Base-by-base conservation (phyloP, 495 filamentous ascomycete genomes). In the Cryomyces minteri region DNA sequence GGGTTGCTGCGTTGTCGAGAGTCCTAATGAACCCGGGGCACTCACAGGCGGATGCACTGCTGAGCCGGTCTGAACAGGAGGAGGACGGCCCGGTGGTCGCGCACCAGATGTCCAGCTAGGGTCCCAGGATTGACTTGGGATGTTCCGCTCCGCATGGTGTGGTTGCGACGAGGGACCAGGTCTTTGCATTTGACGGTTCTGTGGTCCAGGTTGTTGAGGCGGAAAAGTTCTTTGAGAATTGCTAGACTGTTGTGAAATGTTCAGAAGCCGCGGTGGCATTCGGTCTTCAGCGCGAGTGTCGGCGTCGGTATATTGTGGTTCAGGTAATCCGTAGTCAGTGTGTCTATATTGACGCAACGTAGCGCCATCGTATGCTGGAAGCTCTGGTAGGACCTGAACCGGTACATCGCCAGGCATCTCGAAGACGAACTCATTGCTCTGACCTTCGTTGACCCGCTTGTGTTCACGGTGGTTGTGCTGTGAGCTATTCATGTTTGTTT, bases 381-480 rank as follows among this genome's bases (percentile, higher is more conserved):
- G 39, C 36, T 45, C 31, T 44, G 34, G 18, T 33, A 30, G 30
- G 28, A 25, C 18, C 39, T 36, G 31, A 4, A 9, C 34, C 34
- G 34, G 54, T 43, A 46, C 64, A 50, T 79, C 76, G 25, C 65
- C 68, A 3, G 73, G 73, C 65, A 87, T 75, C 50, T 81, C 82
- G 52, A 85, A 88, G n/a, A 84, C 65, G 45, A 70, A 71, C 6
- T 63, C 68, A 39, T 66, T 64, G 49, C 66, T 60, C 34, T 63
- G 61, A 18, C 40, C 25, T 29, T 41, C 55, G 54, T 73, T 67
- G 56, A 69, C 59, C 66, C 82, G 5, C 69, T 70, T 48, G 65
- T 58, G 55, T 6, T 63, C 54, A 32, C 76, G 72, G 41, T 80
- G 53, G 51, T 85, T 72, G 10, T 80, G 79, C 50, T 86, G 81